Conservation (phyloP, 106 monocot species). For the Phalaenopsis equestris region DNA sequence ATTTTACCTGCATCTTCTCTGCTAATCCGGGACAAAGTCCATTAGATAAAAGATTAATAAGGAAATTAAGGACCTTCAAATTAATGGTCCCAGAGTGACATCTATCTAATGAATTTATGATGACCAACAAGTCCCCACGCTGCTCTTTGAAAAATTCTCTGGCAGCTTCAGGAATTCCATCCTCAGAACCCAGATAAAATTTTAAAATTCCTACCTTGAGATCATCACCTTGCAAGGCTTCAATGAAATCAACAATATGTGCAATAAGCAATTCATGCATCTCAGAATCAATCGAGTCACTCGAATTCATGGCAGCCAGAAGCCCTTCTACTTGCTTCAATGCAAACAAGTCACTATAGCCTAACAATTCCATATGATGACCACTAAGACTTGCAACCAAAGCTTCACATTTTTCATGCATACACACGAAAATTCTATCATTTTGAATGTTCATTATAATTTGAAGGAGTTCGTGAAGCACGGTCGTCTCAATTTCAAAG, state of each 20-base stretch:
- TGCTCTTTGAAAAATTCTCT: conserved; percentile 32
- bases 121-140: conserved; percentile 44
- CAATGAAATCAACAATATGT: conserved; percentile 40
- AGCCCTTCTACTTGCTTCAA: conserved; percentile 68
- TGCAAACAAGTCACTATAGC: conserved; percentile 42
- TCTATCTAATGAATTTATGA: conserved; percentile 63
- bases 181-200: conserved; percentile 43
- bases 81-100: conserved; percentile 68
- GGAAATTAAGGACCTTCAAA: conserved; percentile 71
- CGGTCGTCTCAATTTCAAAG: conserved; percentile 20
- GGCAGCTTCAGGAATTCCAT: conserved; percentile 23
- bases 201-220: conserved; percentile 42
- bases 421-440: conserved; percentile 48
- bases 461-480: conserved; percentile 37
- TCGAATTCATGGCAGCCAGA: conserved; percentile 37
- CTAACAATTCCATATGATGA: conserved; percentile 21
- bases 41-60: conserved; percentile 48
- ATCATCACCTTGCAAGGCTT: conserved; percentile 41
- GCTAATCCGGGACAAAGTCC: conserved; percentile 42
- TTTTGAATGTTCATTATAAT: conserved; percentile 50
- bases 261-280: conserved; percentile 56
- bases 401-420: conserved; percentile 64
- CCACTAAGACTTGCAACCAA: conserved; percentile 40
- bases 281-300: conserved; percentile 21
- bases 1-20: conserved; percentile 51